Evolutionary conservation across 139 green algal genomes (phyloP).

Genomic region (Coelastrella sp.): DNA sequence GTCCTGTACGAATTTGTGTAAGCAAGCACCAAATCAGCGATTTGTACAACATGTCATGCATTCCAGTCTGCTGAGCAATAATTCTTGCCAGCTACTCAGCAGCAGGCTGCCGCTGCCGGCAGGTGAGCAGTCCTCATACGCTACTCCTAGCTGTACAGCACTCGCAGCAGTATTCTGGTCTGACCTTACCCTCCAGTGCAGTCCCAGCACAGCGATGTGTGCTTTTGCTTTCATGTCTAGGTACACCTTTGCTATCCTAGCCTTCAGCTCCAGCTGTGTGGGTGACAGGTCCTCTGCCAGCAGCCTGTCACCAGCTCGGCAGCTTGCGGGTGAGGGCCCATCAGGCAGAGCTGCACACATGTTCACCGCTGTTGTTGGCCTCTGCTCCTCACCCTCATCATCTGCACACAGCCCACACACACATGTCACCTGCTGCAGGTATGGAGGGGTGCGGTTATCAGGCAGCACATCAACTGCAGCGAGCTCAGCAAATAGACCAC

Average conservation of each 20-base stretch:
- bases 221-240: conserved; percentile 2
- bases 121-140: neutral
- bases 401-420: neutral
- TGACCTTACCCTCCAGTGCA: neutral
- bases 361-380: neutral
- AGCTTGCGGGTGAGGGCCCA: neutral
- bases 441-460: neutral
- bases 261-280: neutral
- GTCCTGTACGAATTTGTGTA: conserved; percentile 2
- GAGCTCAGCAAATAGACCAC: too few relatives aligned
- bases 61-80: neutral
- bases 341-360: neutral
- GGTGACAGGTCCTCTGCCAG: conserved; percentile 14
- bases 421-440: neutral
- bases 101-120: neutral
- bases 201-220: conserved; percentile 10
- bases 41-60: neutral
- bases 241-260: conserved; percentile 6
- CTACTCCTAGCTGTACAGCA: neutral
- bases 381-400: neutral
- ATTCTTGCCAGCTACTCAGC: neutral
- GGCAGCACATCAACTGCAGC: neutral
- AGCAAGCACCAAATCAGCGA: neutral
- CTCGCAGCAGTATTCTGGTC: neutral
- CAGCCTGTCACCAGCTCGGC: conserved; percentile 14